Percentiles rank a stretch among this genome's conserved stretches.
phyloP scores from a whole-genome alignment of 495 filamentous ascomycete genomes.

The Penicillium subrubescens region DNA sequence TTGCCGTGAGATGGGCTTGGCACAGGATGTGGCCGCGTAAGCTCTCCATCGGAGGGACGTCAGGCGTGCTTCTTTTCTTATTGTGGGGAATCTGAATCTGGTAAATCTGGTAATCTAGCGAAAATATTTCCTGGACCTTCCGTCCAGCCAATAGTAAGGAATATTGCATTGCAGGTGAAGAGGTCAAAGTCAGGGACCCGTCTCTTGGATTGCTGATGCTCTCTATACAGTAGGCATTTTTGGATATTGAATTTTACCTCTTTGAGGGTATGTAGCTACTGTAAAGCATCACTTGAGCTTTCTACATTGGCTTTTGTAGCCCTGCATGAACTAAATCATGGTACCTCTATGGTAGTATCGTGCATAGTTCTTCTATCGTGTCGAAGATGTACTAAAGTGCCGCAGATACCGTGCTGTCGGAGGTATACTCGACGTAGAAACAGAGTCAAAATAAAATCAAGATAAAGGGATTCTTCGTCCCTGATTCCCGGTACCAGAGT shows the following conservation, averaged over 20 bases:
- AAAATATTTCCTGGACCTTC: conserved; percentile 8
- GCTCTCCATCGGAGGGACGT: conserved; percentile 26
- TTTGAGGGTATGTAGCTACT: neutral
- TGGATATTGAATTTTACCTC: conserved; percentile 2
- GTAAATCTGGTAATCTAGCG: neutral
- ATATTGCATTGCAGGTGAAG: neutral
- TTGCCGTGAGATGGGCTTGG: conserved; percentile 28
- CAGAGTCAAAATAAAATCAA: neutral
- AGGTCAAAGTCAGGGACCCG: neutral
- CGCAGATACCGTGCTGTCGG: neutral
- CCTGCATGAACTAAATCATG: neutral
- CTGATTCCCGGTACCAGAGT: conserved; percentile 10
- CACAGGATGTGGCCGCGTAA: conserved; percentile 33
- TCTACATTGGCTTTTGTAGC: neutral
- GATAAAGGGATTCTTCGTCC: conserved; percentile 3
- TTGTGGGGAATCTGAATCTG: conserved; percentile 15
- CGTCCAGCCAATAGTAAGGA: conserved; percentile 1
- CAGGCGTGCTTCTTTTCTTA: conserved; percentile 15
- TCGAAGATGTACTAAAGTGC: neutral
- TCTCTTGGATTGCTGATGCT: neutral
- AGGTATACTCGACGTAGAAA: neutral
- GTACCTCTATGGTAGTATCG: neutral
- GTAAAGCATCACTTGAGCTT: neutral
- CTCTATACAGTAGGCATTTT: neutral
- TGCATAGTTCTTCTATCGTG: neutral